A percentile compares a stretch with the other conserved stretches of the same genome.
Evolutionary conservation across 176 grass and related monocot genomes (phyloP).

Genomic region (Musa beccarii): DNA sequence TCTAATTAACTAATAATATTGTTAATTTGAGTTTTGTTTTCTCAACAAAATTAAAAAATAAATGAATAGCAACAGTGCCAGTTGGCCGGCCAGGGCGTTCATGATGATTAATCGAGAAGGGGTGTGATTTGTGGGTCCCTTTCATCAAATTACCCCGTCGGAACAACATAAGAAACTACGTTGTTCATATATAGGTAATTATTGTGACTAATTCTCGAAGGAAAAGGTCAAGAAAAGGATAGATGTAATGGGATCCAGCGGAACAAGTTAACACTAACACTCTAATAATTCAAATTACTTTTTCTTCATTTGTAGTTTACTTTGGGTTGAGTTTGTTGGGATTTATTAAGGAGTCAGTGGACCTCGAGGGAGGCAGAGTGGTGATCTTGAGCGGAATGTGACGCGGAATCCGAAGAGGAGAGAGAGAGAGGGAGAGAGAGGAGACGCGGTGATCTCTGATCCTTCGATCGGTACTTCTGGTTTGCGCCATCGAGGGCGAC

Average conservation of each 20-base stretch:
- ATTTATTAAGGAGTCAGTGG: background rate
- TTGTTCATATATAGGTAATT: too few relatives aligned
- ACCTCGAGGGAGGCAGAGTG: background rate
- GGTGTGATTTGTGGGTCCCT: background rate
- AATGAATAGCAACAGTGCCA: background rate
- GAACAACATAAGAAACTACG: background rate
- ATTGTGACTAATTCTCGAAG: background rate
- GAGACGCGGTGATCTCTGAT: background rate
- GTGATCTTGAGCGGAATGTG: background rate
- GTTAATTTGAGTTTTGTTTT: too few relatives aligned
- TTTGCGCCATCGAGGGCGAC: background rate
- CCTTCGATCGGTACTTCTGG: background rate
- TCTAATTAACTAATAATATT: too few relatives aligned
- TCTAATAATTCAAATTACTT: background rate
- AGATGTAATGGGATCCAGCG: background rate
- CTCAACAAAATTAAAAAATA: too few relatives aligned
- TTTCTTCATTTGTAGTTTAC: background rate
- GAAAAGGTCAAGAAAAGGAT: too few relatives aligned
- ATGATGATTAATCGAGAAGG: background rate
- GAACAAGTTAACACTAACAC: background rate
- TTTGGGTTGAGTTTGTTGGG: background rate
- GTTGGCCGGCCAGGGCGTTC: background rate
- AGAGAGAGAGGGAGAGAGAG: background rate
- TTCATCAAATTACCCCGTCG: background rate
- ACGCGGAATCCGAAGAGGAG: background rate